Evolutionary conservation across 2,329 filamentous ascomycete genomes (phyloP), one percentile per base, ranked within the genome.

Genomic region (Verticillium klebahnii): DNA sequence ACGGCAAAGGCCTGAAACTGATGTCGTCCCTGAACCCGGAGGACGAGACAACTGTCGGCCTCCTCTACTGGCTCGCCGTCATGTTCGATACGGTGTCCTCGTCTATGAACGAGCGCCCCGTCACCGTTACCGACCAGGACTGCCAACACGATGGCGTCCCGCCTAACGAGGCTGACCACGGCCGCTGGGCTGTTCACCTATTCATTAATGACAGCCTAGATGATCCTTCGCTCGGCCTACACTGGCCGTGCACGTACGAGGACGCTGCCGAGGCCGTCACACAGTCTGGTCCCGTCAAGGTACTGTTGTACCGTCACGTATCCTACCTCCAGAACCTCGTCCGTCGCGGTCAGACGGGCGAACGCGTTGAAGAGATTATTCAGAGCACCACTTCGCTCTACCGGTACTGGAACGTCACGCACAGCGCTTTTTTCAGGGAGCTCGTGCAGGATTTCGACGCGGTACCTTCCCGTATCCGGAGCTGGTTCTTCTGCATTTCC

Each of bases 11-110:
- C 39, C 19, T 2, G n/a, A n/a, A 34, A 62, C 31, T 34, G 58
- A 15, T 61, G 14, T 39, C 62, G 25, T 59, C 45, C 17, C 52
- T 62, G 60, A 57, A 9, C n/a, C 56, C 57, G 37, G 68, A 64
- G 67, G 73, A 77, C 5, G 69, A 70, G 7, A 69, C 77, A 12
- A 85, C 84, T 0, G 74, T 86, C 31, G 77, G 81, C 14, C 71
- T 86, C 12, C 67, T 86, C 2, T 86, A 82, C 67, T 87, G 84
- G 84, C 72, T 87, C 17, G 81, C 80, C 0, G 74, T 85, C 56
- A 86, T 86, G 83, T 82, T 85, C 57, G 84, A 86, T 66, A 86
- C 83, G 0, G 70, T 85, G 9, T 84, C 81, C 0, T 78, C 84
- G 0, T 82, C 82, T 1, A 83, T 86, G 75, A 77, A 81, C 37